Evolutionary conservation across 2,329 filamentous ascomycete species (phyloP).

Genomic region (Tolypocladium tundrense): DNA sequence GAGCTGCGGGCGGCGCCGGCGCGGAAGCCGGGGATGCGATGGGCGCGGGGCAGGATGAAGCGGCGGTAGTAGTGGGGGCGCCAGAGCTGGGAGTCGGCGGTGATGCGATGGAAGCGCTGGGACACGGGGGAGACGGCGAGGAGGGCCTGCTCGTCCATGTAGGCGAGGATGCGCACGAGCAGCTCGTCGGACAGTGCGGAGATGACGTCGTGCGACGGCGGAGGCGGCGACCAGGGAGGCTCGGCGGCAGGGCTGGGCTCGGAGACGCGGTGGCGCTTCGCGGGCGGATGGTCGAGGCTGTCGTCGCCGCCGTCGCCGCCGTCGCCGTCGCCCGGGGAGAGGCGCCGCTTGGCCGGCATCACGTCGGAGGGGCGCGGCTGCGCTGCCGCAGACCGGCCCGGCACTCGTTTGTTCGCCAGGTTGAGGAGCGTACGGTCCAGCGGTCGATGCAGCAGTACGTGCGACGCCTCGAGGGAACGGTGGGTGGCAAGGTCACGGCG

Average conservation of each 20-base stretch:
- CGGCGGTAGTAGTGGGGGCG: constrained; percentile 77
- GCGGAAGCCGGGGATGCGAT: constrained; percentile 60
- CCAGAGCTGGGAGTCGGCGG: constrained; percentile 82
- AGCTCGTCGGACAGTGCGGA: constrained; percentile 78
- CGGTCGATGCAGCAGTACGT: neutral
- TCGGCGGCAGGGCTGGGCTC: neutral
- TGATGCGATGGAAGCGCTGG: constrained; percentile 59
- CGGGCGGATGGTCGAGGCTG: neutral
- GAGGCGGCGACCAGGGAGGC: neutral
- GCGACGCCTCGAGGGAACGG: neutral
- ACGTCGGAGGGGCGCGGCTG: neutral
- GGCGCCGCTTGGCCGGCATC: constrained; percentile 17
- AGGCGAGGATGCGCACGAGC: constrained; percentile 71
- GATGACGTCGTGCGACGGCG: constrained; percentile 43
- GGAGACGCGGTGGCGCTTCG: constrained; percentile 12
- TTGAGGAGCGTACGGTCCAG: neutral
- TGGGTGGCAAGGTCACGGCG: neutral
- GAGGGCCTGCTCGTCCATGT: constrained; percentile 59
- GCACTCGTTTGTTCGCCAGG: neutral
- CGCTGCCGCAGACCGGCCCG: neutral
- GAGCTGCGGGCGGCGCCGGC: constrained; percentile 16
- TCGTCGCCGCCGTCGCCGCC: neutral
- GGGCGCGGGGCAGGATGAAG: constrained; percentile 74
- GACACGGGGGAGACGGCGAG: constrained; percentile 58
- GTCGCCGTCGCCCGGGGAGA: constrained; percentile 2